Percentiles rank a stretch among this genome's conserved stretches.
Conservation (phyloP, 768 basidiomycete genomes). For the Lactifluus echinatus region DNA sequence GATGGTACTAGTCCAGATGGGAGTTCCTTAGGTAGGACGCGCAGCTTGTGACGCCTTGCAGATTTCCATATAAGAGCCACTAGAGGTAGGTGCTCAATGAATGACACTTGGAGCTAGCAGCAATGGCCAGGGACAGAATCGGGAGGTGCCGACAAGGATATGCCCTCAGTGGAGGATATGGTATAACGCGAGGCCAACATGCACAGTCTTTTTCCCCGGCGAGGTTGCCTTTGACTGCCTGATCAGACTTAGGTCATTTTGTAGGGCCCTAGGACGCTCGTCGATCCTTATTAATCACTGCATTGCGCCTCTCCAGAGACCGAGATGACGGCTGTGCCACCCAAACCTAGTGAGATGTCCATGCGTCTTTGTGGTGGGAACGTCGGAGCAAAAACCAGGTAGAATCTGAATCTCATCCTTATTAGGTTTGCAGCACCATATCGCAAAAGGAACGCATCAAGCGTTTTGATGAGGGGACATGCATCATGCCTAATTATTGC, state of each 20-base stretch:
- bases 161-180: neutral
- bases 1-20: neutral
- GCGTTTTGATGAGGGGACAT: neutral
- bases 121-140: neutral
- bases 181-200: neutral
- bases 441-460: neutral
- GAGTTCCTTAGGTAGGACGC: neutral
- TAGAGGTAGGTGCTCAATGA: neutral
- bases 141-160: neutral
- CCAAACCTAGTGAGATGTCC: neutral
- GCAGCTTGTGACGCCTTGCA: neutral
- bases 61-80: neutral
- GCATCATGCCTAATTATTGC: neutral
- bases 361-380: conserved; percentile 12
- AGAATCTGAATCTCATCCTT: conserved; percentile 5
- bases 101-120: too few relatives aligned
- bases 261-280: neutral
- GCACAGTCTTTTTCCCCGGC: neutral
- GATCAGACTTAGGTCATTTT: neutral
- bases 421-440: conserved; percentile 1
- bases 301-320: neutral
- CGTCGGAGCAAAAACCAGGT: neutral
- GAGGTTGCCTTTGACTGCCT: neutral
- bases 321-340: conserved; percentile 1
- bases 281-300: conserved; percentile 8